A percentile compares a stretch with the other conserved stretches of the same genome.
Conservation (phyloP, 371 early-diverging fungal genomes). For the Syncephalastrum racemosum region DNA sequence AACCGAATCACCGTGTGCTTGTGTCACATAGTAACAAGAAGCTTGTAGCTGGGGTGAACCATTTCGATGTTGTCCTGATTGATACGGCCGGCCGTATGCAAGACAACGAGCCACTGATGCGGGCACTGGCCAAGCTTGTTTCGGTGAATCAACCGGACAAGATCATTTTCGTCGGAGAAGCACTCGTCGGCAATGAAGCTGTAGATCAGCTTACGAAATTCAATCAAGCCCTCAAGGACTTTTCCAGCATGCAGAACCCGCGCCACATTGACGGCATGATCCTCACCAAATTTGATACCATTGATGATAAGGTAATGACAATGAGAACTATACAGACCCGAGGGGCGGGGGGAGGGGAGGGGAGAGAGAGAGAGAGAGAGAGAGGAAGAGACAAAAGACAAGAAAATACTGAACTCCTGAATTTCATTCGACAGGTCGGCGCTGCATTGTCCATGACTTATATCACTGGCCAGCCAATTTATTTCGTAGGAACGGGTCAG, state of each 20-base stretch:
- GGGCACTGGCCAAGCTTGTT: conserved; percentile 94
- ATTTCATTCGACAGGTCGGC: conserved; percentile 62
- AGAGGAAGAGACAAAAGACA: background rate
- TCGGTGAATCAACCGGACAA: conserved; percentile 95
- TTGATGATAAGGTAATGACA: conserved; percentile 91
- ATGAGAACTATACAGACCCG: too few species aligned
- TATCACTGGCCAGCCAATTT: conserved; percentile 95
- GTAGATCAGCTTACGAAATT: conserved; percentile 98
- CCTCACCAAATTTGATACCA: conserved; percentile 98
- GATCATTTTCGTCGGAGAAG: conserved; percentile 99
- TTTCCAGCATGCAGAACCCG: conserved; percentile 72
- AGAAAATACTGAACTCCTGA: background rate
- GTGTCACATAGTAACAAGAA: too few species aligned
- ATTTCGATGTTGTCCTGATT: conserved; percentile 97
- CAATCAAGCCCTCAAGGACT: conserved; percentile 94
- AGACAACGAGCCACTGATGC: conserved; percentile 98
- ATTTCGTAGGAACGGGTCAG: conserved; percentile 99
- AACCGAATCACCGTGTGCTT: too few species aligned
- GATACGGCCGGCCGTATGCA: conserved; percentile 99
- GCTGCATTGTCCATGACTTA: conserved; percentile 98
- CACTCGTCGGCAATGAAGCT: conserved; percentile 98
- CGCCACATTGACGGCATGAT: conserved; percentile 98
- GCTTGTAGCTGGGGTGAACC: conserved; percentile 50
- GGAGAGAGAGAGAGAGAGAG: background rate
- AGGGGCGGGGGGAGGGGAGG: too few species aligned